Conservation (phyloP, 2,329 filamentous ascomycete genomes). For the Aspergillus ruber region DNA sequence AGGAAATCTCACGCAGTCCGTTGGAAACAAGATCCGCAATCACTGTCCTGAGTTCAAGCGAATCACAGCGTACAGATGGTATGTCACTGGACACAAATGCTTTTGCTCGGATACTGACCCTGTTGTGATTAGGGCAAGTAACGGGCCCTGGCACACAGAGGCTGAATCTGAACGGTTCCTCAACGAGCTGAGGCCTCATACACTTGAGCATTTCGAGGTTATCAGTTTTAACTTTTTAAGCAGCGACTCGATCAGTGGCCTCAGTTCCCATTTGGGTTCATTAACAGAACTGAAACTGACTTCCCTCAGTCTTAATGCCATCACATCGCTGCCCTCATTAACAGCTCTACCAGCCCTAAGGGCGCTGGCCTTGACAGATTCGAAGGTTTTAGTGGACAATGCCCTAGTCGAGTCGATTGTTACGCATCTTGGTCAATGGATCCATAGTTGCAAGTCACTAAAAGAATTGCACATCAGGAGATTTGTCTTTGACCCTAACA, state of each 20-base stretch:
- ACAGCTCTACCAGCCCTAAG: slow-evolving; percentile 33
- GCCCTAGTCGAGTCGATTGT: slow-evolving; percentile 48
- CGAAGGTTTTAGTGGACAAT: slow-evolving; percentile 38
- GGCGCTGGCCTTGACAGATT: slow-evolving; percentile 45
- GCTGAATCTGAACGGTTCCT: slow-evolving; percentile 55
- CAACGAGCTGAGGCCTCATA: slow-evolving; percentile 49
- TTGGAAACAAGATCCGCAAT: slow-evolving; percentile 48
- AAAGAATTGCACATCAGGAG: slow-evolving; percentile 45
- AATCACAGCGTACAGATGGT: slow-evolving; percentile 53
- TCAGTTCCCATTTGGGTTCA: slow-evolving; percentile 49
- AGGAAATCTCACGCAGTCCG: slow-evolving; percentile 50
- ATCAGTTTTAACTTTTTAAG: slow-evolving; percentile 52
- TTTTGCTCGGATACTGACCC: slow-evolving; percentile 6
- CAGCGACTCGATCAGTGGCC: slow-evolving; percentile 47
- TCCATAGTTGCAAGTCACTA: slow-evolving; percentile 48
- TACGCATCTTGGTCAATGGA: slow-evolving; percentile 48
- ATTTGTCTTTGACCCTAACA: slow-evolving; percentile 45
- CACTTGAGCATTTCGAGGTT: slow-evolving; percentile 53
- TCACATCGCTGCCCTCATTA: slow-evolving; percentile 28
- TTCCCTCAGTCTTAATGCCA: slow-evolving; percentile 43
- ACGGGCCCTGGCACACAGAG: slow-evolving; percentile 44
- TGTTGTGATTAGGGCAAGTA: slow-evolving; percentile 27
- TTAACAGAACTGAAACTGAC: slow-evolving; percentile 49
- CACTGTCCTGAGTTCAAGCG: slow-evolving; percentile 57
- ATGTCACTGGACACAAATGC: slow-evolving; percentile 11